These are phyloP conservation scores for Populus hybrid DNA, from an alignment of 441 rosid genomes.

Conservation along the genomic window DNA sequence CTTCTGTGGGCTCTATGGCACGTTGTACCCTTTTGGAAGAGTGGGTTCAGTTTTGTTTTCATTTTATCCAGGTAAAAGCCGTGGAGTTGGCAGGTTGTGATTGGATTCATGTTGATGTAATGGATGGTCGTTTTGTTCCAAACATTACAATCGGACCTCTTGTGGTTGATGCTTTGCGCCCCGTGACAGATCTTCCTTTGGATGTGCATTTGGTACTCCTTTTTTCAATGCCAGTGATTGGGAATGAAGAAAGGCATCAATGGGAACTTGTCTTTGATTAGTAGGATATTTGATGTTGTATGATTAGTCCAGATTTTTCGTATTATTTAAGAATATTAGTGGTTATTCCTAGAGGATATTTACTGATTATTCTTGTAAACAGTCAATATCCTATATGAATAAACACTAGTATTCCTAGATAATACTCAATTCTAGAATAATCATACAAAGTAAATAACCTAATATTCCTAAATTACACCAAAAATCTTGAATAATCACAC, in stretches of 20 bases:
- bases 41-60: conserved; percentile 21
- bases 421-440: too few species aligned
- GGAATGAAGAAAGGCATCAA: background rate
- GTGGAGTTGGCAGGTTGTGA: conserved; percentile 98
- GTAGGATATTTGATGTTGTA: background rate
- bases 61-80: conserved; percentile 70
- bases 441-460: too few species aligned
- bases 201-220: conserved; percentile 90
- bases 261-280: background rate
- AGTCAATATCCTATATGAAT: too few species aligned
- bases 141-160: conserved; percentile 98
- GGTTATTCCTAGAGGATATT: too few species aligned
- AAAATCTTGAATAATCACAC: background rate
- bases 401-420: too few species aligned
- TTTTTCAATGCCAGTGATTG: background rate
- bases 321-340: background rate
- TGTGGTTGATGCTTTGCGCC: conserved; percentile 92
- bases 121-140: conserved; percentile 99
- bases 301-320: background rate
- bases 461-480: background rate
- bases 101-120: conserved; percentile 98
- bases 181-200: conserved; percentile 92
- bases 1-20: background rate
- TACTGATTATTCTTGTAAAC: too few species aligned
- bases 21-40: background rate